phyloP scores from a whole-genome alignment of 805 yeast species.

The Suhomyces tanzawaensis region DNA sequence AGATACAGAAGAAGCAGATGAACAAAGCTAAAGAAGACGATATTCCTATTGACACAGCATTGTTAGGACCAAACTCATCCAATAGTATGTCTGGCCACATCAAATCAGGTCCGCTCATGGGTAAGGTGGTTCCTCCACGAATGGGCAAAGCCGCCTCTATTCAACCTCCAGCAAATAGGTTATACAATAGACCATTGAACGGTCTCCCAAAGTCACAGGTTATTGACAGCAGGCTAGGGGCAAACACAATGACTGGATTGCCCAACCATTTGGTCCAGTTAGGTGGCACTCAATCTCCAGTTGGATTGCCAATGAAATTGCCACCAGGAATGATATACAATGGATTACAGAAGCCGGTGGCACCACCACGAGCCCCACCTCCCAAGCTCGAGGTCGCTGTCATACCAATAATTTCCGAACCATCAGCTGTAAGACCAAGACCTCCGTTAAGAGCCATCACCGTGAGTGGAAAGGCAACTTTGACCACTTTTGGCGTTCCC shows the following conservation, averaged over 20 bases:
- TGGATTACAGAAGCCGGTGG: conserved; percentile 11
- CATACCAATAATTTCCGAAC: conserved; percentile 23
- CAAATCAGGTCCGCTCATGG: conserved; percentile 28
- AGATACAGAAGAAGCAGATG: conserved; percentile 1
- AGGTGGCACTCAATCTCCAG: conserved; percentile 1
- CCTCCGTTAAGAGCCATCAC: conserved; percentile 30
- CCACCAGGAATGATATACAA: conserved; percentile 15
- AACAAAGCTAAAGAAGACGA: background rate
- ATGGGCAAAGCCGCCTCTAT: conserved; percentile 48
- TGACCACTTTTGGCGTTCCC: conserved; percentile 31
- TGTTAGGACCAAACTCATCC: background rate
- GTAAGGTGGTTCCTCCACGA: conserved; percentile 34
- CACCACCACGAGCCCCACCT: conserved; percentile 32
- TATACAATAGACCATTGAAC: conserved; percentile 24
- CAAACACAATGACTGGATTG: conserved; percentile 14
- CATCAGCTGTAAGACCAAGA: conserved; percentile 16
- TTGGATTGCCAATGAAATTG: conserved; percentile 16
- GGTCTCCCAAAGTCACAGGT: conserved; percentile 17
- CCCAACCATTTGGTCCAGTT: conserved; percentile 16
- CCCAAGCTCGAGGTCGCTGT: conserved; percentile 37
- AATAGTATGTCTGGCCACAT: background rate
- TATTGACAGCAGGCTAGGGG: conserved; percentile 22
- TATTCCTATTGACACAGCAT: background rate
- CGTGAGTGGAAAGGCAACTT: conserved; percentile 16
- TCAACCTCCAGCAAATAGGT: conserved; percentile 41